These are phyloP conservation scores for Stagonosporopsis cucurbitacearum DNA, from an alignment of 2,329 filamentous ascomycete genomes.

Conservation along the genomic window DNA sequence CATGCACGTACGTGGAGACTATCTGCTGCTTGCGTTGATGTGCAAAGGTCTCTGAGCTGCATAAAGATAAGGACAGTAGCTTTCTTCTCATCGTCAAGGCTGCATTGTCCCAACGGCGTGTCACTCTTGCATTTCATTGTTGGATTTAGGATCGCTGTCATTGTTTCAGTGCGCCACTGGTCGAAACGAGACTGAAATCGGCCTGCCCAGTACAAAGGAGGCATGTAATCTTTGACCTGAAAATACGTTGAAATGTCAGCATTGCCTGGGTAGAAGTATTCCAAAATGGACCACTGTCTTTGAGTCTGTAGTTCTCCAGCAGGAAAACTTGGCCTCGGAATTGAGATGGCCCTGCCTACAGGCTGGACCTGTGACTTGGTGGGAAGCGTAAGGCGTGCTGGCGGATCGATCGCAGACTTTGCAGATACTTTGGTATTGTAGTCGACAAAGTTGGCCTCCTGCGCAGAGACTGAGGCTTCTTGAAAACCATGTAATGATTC, in stretches of 20 bases:
- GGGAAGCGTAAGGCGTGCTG: background rate
- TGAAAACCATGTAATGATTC: background rate
- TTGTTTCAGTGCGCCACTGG: constrained; percentile 44
- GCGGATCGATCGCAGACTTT: background rate
- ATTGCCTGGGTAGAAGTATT: constrained; percentile 11
- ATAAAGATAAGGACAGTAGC: constrained; percentile 40
- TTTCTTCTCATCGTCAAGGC: constrained; percentile 34
- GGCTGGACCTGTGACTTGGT: background rate
- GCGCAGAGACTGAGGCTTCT: background rate
- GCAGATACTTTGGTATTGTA: background rate
- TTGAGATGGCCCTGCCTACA: background rate
- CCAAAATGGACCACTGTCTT: constrained; percentile 19
- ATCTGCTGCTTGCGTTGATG: constrained; percentile 37
- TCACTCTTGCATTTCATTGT: constrained; percentile 7
- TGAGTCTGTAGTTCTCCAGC: background rate
- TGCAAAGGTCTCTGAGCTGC: constrained; percentile 41
- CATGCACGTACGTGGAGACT: constrained; percentile 40
- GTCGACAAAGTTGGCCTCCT: background rate
- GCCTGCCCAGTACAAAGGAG: constrained; percentile 44
- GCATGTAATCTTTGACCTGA: constrained; percentile 46
- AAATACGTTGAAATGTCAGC: constrained; percentile 28
- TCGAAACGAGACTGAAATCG: constrained; percentile 44
- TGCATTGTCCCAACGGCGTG: constrained; percentile 30
- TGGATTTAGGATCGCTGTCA: constrained; percentile 29
- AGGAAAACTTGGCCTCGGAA: background rate